Evolutionary conservation across 2,329 filamentous ascomycete species (phyloP), one percentile per base, ranked within the genome.

Genomic region (Trichoderma atrobrunneum): DNA sequence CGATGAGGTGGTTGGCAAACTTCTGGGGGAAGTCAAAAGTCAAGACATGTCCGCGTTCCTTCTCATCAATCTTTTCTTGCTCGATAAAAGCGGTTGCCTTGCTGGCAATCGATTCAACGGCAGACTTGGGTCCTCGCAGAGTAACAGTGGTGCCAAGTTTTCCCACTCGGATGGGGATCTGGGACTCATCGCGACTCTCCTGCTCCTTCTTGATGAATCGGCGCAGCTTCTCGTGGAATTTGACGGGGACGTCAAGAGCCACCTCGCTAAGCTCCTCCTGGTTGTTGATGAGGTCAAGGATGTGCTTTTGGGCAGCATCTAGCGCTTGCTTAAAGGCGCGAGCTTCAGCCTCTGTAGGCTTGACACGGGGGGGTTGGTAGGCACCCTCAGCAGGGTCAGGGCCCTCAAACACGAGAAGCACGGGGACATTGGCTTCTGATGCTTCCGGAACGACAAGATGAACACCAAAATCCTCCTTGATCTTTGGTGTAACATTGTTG

Each of bases 1-100:
- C 90, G 77, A 91, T 91, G 3, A 92, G 88, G 80, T 97, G 92
- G 81, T 97, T 97, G 74, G 95, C 94, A 79, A 90, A 97, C 83
- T 97, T 97, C 80, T 97, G 93, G 8, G 95, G 95, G 84, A 97
- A 99, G 74, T 97, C 94, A 76, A 98, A 98, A 30, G 88, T 90
- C 72, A 93, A 85, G 3, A 90, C 94, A 83, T 95, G 97, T 59
- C 93, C 94, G 73, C 95, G 93, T 83, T 98, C 95, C 79, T 96
- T 93, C 82, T 98, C 95, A 74, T 98, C 95, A 80, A 93, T 89
- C 84, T 95, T 93, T 82, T 97, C 94, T 79, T 97, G 92, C 79
- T 92, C 91, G 26, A 98, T 86, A 78, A 97, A 98, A 7, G 89
- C 89, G 72, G 88, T 83, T 69, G 97, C 89, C 84, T 95, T 96